phyloP scores from a whole-genome alignment of 2,329 filamentous ascomycete species.

The Metarhizium sp. region DNA sequence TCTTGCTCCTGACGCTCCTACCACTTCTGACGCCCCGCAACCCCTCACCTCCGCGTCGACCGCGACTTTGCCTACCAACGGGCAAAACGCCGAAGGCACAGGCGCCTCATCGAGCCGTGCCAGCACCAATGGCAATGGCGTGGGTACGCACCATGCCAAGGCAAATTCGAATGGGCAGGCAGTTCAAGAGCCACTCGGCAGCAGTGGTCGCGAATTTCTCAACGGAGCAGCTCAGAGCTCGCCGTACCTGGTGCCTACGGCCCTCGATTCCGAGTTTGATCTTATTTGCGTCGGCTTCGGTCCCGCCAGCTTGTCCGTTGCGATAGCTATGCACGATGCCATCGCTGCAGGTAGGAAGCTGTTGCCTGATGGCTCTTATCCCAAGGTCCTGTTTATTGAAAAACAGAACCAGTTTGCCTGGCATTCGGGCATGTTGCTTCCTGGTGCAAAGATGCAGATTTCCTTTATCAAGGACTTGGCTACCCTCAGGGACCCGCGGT shows the following conservation, averaged over 20 bases:
- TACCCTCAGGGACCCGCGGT: constrained; percentile 76
- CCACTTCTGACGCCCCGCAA: constrained; percentile 5
- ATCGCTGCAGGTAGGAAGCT: constrained; percentile 41
- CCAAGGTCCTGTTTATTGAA: constrained; percentile 81
- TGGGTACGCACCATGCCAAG: not conserved
- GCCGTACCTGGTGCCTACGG: constrained; percentile 36
- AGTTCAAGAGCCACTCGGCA: not conserved
- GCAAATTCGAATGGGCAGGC: not conserved
- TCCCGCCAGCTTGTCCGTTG: constrained; percentile 81
- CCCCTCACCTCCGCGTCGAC: constrained; percentile 8
- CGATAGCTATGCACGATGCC: constrained; percentile 80
- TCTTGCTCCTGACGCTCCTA: not conserved
- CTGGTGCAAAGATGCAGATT: constrained; percentile 93
- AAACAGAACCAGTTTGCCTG: constrained; percentile 76
- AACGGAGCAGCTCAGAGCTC: constrained; percentile 14
- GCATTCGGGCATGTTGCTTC: constrained; percentile 93
- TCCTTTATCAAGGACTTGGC: constrained; percentile 96
- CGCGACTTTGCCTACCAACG: constrained; percentile 8
- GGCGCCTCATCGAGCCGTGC: not conserved
- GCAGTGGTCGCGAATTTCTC: constrained; percentile 12
- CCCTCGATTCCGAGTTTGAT: constrained; percentile 62
- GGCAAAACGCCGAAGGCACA: constrained; percentile 7
- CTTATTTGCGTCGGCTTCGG: constrained; percentile 89
- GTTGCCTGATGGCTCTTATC: constrained; percentile 32
- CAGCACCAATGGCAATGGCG: constrained; percentile 11